Evolutionary conservation across 1,284 basidiomycete genomes (phyloP).

Genomic region (Microstroma glucosiphilum): DNA sequence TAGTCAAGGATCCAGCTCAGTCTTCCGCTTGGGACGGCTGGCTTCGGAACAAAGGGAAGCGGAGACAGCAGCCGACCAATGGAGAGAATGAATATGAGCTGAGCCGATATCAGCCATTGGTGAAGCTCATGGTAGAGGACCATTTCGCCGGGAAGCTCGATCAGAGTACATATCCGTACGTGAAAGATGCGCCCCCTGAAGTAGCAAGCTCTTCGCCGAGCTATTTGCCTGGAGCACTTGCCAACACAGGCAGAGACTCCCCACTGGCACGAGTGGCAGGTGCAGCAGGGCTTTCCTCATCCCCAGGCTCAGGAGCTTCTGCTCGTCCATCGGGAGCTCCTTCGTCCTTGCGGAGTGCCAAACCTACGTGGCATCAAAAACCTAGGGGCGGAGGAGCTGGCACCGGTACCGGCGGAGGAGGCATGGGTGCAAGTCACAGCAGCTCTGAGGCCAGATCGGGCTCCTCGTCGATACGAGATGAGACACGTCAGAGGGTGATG

Average conservation of each 20-base stretch:
- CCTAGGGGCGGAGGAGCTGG: background rate
- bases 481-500: constrained; percentile 72
- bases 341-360: constrained; percentile 18
- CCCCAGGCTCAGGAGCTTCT: background rate
- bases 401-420: constrained; percentile 3
- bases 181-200: constrained; percentile 72
- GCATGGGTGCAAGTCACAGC: background rate
- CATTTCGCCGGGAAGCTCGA: constrained; percentile 75
- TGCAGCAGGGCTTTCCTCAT: background rate
- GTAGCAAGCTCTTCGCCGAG: background rate
- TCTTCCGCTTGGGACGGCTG: constrained; percentile 29
- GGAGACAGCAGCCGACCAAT: constrained; percentile 61
- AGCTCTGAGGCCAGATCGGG: constrained; percentile 8
- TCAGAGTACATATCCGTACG: constrained; percentile 74
- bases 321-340: constrained; percentile 8
- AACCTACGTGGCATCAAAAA: constrained; percentile 24
- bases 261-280: constrained; percentile 21
- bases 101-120: constrained; percentile 81
- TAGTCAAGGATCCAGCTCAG: constrained; percentile 60
- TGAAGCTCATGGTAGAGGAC: constrained; percentile 84
- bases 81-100: constrained; percentile 87
- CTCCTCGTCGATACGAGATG: constrained; percentile 35
- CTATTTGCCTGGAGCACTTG: background rate
- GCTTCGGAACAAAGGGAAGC: constrained; percentile 61
- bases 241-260: constrained; percentile 10